A percentile compares a stretch with the other conserved stretches of the same genome.
Evolutionary conservation across 2,329 filamentous ascomycete species (phyloP).

Genomic region (Penicillium rolfsii): DNA sequence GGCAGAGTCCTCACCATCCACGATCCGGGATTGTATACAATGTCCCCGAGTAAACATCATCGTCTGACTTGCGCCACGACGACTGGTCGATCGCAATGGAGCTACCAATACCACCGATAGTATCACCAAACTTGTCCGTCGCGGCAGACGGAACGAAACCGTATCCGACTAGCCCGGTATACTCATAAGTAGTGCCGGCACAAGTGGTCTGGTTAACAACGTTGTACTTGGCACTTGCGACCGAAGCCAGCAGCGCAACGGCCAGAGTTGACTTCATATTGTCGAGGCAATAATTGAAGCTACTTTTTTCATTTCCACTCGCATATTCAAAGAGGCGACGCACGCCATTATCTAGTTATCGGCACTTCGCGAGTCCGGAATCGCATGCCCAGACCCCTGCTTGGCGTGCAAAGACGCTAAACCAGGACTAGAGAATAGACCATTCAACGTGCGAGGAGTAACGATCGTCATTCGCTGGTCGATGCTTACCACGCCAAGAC

Average conservation of each 20-base stretch:
- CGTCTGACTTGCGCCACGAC: conserved; percentile 60
- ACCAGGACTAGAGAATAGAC: background rate
- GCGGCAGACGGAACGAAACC: conserved; percentile 62
- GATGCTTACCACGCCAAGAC: conserved; percentile 10
- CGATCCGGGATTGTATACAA: conserved; percentile 68
- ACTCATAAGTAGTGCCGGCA: conserved; percentile 65
- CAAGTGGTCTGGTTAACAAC: conserved; percentile 58
- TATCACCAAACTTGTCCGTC: conserved; percentile 70
- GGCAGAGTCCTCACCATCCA: conserved; percentile 58
- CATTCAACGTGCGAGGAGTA: conserved; percentile 14
- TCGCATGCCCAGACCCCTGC: conserved; percentile 1
- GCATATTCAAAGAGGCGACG: background rate
- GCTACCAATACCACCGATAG: conserved; percentile 68
- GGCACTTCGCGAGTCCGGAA: background rate
- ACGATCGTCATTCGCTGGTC: conserved; percentile 19
- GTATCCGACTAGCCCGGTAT: conserved; percentile 68
- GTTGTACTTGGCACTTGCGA: conserved; percentile 23
- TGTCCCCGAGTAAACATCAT: conserved; percentile 61
- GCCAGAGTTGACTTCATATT: conserved; percentile 29
- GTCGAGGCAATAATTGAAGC: background rate
- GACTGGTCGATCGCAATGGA: conserved; percentile 64
- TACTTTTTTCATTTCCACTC: background rate
- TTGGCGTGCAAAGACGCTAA: background rate
- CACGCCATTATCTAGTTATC: conserved; percentile 2
- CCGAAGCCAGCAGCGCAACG: conserved; percentile 21